Evolutionary conservation across 2,329 filamentous ascomycete species (phyloP), one percentile per base, ranked within the genome.

Genomic region (Catunica adiposa): DNA sequence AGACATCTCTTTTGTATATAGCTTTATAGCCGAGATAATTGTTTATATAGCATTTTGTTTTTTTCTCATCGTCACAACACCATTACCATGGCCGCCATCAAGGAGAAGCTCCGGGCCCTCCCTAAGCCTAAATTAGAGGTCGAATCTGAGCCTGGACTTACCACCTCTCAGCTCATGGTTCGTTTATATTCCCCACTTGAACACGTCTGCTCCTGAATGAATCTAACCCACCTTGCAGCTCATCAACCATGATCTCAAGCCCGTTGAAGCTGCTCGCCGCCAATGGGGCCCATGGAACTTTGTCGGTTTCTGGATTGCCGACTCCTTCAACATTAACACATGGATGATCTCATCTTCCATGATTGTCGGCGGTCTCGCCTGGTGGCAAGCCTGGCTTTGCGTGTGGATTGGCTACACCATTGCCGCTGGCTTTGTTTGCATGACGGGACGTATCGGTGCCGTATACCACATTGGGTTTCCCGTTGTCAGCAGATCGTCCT

Each of bases 341-440:
- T 94, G 87, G 89, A 94, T 94, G 86, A 92, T 94, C 60, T 84
- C 86, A 0, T 87, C 84, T 1, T 82, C 84, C 38, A 89, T 88
- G 78, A 86, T 94, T 34, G 77, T 83, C 1, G 73, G 71, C 51
- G 86, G 87, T 11, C 73, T 94, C 22, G 86, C 86, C 6, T 94
- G 88, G 88, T 94, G 88, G 88, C 87, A 94, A 69, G 83, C 86
- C 1, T 88, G 84, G 83, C 70, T 88, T n/a, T 89, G 85, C 64
- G 86, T 95, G 46, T 90, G 88, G 83, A 70, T 89, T 26, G 89
- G 89, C 55, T 94, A 95, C 65, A 73, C 80, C 40, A 82, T 94
- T 60, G 80, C 88, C 0, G 86, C 75, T 31, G 71, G 70, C 64
- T 94, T 95, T 68, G 76, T 94, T 60, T 84, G 80, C 63, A 60